Evolutionary conservation across 2,329 filamentous ascomycete genomes (phyloP).

Genomic region (Emmonsia crescens): DNA sequence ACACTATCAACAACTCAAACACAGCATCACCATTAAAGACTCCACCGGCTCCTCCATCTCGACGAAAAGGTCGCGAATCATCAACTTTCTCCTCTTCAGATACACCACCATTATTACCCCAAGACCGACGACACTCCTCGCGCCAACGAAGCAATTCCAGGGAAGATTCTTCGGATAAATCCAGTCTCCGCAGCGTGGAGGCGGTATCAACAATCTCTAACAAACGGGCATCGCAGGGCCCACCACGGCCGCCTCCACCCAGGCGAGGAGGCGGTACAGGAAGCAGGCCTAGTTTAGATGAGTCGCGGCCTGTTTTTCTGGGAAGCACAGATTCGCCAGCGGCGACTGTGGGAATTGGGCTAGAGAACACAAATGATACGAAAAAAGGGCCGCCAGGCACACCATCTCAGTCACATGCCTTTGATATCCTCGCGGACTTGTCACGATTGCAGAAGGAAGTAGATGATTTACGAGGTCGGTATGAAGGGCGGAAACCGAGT

Average conservation of each 20-base stretch:
- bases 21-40: conserved; percentile 25
- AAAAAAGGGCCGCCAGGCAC: neutral
- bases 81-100: conserved; percentile 2
- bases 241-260: conserved; percentile 38
- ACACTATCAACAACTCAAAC: conserved; percentile 36
- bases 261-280: conserved; percentile 33
- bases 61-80: conserved; percentile 26
- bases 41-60: conserved; percentile 47
- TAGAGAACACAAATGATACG: neutral
- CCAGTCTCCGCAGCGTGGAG: conserved; percentile 5
- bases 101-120: neutral
- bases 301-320: conserved; percentile 19
- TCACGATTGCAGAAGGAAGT: conserved; percentile 64
- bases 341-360: conserved; percentile 20
- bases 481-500: conserved; percentile 20
- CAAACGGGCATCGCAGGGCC: conserved; percentile 17
- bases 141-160: neutral
- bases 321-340: neutral
- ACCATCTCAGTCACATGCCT: conserved; percentile 25
- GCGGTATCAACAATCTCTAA: conserved; percentile 6
- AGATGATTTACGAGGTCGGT: conserved; percentile 43
- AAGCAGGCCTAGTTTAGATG: conserved; percentile 23
- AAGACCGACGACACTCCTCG: neutral
- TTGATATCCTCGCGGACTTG: conserved; percentile 61
- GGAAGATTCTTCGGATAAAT: conserved; percentile 3